Evolutionary conservation across 202 grass and related monocot species (phyloP).

Genomic region (Alloteropsis angusta): DNA sequence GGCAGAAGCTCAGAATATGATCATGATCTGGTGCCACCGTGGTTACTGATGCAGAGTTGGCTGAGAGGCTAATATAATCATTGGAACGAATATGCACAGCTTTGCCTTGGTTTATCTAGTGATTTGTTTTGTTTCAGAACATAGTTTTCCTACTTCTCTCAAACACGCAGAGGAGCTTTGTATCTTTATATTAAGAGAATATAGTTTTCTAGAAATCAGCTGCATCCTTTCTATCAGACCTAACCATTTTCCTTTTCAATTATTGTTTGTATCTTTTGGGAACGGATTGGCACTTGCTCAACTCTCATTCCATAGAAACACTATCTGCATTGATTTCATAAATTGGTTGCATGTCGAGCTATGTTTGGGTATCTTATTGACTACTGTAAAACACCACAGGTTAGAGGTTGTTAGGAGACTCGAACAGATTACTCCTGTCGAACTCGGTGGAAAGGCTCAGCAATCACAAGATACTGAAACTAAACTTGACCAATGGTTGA

Average conservation of each 20-base stretch:
- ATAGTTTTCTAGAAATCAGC: not conserved
- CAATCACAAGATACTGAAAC: conserved; percentile 75
- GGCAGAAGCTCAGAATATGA: not conserved
- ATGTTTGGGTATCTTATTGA: conserved; percentile 16
- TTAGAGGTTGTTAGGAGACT: conserved; percentile 77
- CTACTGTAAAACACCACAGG: conserved; percentile 40
- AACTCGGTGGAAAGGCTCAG: conserved; percentile 87
- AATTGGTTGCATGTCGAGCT: not conserved
- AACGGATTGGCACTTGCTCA: not conserved
- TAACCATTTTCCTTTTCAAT: not conserved
- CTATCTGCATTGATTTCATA: conserved; percentile 6
- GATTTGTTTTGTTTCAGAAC: not conserved
- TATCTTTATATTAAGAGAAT: not conserved
- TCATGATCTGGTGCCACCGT: conserved; percentile 7
- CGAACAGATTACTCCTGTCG: conserved; percentile 69
- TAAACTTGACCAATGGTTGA: conserved; percentile 93
- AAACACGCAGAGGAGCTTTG: too few species aligned
- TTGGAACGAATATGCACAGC: not conserved
- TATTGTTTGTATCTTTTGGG: not conserved
- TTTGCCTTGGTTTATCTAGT: not conserved
- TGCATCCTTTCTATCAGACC: not conserved
- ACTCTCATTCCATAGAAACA: not conserved
- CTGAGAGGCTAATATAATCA: conserved; percentile 1
- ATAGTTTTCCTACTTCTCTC: too few species aligned
- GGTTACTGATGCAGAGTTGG: conserved; percentile 13